phyloP scores from a whole-genome alignment of 2,329 filamentous ascomycete genomes.

The Fusarium scirpi region DNA sequence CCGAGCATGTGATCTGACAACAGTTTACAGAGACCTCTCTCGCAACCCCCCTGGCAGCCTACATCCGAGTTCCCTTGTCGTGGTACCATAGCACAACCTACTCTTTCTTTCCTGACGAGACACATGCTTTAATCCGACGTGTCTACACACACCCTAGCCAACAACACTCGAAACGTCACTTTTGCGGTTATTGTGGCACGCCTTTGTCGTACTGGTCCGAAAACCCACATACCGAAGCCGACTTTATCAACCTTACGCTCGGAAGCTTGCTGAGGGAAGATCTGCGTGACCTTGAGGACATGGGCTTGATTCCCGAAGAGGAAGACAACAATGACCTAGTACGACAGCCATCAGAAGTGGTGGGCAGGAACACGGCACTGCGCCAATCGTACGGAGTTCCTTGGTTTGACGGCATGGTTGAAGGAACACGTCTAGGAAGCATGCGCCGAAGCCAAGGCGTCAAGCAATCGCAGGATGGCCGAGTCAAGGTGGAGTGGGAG shows the following conservation, averaged over 20 bases:
- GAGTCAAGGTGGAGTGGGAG: conserved; percentile 82
- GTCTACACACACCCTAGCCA: conserved; percentile 72
- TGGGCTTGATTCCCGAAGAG: conserved; percentile 75
- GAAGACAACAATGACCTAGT: conserved; percentile 44
- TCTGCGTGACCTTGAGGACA: conserved; percentile 76
- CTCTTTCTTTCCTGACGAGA: conserved; percentile 83
- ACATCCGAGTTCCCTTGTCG: conserved; percentile 82
- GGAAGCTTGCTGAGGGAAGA: conserved; percentile 80
- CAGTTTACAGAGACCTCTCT: conserved; percentile 68
- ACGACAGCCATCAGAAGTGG: conserved; percentile 6
- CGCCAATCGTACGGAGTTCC: conserved; percentile 77
- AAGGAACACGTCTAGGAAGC: conserved; percentile 78
- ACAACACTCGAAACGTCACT: conserved; percentile 75
- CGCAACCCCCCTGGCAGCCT: conserved; percentile 80
- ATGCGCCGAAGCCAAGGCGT: conserved; percentile 72
- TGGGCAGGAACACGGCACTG: conserved; percentile 50
- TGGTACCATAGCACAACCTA: conserved; percentile 84
- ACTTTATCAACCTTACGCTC: conserved; percentile 85
- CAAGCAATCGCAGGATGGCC: conserved; percentile 69
- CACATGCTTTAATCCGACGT: conserved; percentile 72
- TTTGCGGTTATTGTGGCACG: conserved; percentile 93
- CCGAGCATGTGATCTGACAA: conserved; percentile 21
- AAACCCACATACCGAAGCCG: conserved; percentile 74
- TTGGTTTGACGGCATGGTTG: conserved; percentile 87
- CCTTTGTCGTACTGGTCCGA: conserved; percentile 88